phyloP scores from a whole-genome alignment of 1,139 yeast genomes.

The Diutina ranongensis region DNA sequence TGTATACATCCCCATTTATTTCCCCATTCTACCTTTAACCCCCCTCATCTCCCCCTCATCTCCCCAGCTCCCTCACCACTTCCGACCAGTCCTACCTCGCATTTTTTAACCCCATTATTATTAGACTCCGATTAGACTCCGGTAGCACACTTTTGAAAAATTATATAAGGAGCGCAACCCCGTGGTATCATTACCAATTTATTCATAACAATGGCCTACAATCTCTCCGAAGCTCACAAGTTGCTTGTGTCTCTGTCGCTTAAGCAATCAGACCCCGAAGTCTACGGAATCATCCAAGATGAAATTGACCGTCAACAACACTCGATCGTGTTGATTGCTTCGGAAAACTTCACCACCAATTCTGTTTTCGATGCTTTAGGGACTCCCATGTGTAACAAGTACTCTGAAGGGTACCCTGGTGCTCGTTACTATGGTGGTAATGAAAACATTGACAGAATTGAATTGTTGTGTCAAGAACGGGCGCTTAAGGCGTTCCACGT shows the following conservation, averaged over 20 bases:
- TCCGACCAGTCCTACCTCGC: not conserved
- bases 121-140: not conserved
- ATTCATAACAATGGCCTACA: constrained; percentile 5
- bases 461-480: constrained; percentile 79
- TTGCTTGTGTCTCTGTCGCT: constrained; percentile 4
- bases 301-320: constrained; percentile 81
- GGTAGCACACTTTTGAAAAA: not conserved
- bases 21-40: not conserved
- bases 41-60: not conserved
- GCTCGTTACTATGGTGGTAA: constrained; percentile 97
- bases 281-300: constrained; percentile 57
- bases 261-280: constrained; percentile 57
- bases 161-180: constrained; percentile 3
- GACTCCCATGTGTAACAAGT: constrained; percentile 94
- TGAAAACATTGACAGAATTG: constrained; percentile 86
- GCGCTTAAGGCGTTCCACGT: constrained; percentile 79
- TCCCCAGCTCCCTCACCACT: not conserved
- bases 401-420: constrained; percentile 98
- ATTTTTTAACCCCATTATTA: not conserved
- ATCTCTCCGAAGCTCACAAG: constrained; percentile 4
- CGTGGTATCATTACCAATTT: not conserved
- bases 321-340: constrained; percentile 85
- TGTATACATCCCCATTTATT: too few relatives aligned
- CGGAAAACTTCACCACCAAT: constrained; percentile 89
- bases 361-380: constrained; percentile 93